Evolutionary conservation across 352 stramenopile genomes (phyloP).

Genomic region (Globisporangium camurandrum): DNA sequence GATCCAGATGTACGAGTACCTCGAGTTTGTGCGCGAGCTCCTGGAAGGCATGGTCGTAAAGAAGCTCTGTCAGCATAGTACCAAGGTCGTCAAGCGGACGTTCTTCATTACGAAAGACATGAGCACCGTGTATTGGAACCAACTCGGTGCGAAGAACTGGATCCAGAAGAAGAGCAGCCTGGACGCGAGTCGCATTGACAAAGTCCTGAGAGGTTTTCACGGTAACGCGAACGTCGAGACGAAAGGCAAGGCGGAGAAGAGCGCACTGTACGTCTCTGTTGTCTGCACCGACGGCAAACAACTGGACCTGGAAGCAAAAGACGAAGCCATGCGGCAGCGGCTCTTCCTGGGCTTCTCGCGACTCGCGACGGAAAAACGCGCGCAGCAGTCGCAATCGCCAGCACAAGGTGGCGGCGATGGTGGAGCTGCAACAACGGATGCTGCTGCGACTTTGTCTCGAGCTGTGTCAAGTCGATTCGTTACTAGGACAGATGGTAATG

Average conservation of each 20-base stretch:
- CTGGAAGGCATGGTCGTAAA: slow-evolving; percentile 51
- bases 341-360: slow-evolving; percentile 45
- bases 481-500: too few relatives aligned
- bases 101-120: slow-evolving; percentile 51
- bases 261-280: slow-evolving; percentile 37
- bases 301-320: slow-evolving; percentile 44
- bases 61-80: slow-evolving; percentile 58
- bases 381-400: slow-evolving; percentile 10
- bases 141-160: slow-evolving; percentile 32
- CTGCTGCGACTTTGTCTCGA: background rate
- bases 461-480: too few relatives aligned
- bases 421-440: background rate
- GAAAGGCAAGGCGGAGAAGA: slow-evolving; percentile 22
- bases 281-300: slow-evolving; percentile 35
- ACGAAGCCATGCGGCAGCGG: slow-evolving; percentile 31
- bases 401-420: too few relatives aligned
- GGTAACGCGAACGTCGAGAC: slow-evolving; percentile 21
- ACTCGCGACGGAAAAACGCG: slow-evolving; percentile 33
- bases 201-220: slow-evolving; percentile 40
- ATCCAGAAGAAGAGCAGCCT: slow-evolving; percentile 45
- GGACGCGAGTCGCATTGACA: slow-evolving; percentile 26
- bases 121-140: slow-evolving; percentile 47
- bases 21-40: slow-evolving; percentile 60
- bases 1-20: slow-evolving; percentile 59
- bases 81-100: slow-evolving; percentile 46